Evolutionary conservation across 108 stramenopile species (phyloP), one percentile per base, ranked within the genome.

Genomic region (Seminavis robusta): DNA sequence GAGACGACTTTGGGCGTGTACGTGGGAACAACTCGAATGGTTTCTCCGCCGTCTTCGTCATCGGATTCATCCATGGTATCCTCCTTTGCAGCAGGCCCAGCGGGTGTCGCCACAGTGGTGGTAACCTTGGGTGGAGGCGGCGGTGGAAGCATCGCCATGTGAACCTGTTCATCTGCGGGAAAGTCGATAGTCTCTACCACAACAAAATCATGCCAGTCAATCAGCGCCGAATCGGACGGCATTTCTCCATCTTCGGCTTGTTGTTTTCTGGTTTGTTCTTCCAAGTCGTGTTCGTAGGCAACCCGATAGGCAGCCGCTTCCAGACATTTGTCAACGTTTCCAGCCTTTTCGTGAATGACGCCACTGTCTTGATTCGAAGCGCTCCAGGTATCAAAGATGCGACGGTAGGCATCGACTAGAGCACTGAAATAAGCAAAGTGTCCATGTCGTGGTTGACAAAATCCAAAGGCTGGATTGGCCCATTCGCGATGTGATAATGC

Each of bases 181-280:
- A 99, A 98, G 33, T 95, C 96, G 60, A 99, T 98, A 23, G 95
- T 97, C 70, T 98, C 98, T 23, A 99, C 98, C 5, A 99, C 94
- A 0, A 94, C 94, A 65, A 99, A 99, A 65, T 98, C 96, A 69
- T 96, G 92, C 98, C 98, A 99, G 71, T 99, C 98, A 47, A 99
- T 81, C 23, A 69, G 78, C 33, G 83, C 43, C 52, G 86, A 65
- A 25, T 63, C 80, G 21, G 66, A 56, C 2, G 57, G 47, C 11
- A 76, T 65, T 34, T 72, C 71, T 36, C 84, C 68, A 41, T 85
- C 80, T 25, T 81, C 83, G 53, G 74, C 67, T 44, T 74, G 54
- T 31, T 74, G 60, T 23, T 63, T 61, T 10, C 33, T 28, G 1
- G 28, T 30, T 17, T 76, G 71, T 34, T 87, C 77, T 57, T 83